Conservation (phyloP, 2,329 filamentous ascomycete species). For the Botryotinia globosa region DNA sequence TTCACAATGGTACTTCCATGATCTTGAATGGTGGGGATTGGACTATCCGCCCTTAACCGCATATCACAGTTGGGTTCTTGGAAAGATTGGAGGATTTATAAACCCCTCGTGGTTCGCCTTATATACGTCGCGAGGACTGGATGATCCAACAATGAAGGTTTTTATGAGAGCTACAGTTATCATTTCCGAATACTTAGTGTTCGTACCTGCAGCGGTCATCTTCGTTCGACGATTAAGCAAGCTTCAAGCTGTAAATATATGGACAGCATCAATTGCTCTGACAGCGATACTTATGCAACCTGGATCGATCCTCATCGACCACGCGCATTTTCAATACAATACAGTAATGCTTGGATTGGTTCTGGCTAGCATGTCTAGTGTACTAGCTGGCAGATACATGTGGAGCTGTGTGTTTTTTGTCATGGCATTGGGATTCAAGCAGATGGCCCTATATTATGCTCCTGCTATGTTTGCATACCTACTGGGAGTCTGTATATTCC, state of each 20-base stretch:
- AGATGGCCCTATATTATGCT: slow-evolving; percentile 98
- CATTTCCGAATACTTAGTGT: slow-evolving; percentile 85
- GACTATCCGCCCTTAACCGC: slow-evolving; percentile 97
- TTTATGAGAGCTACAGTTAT: slow-evolving; percentile 95
- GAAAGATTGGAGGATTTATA: slow-evolving; percentile 77
- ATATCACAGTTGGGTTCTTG: slow-evolving; percentile 96
- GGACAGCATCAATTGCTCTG: slow-evolving; percentile 81
- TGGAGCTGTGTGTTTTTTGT: slow-evolving; percentile 96
- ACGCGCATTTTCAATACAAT: slow-evolving; percentile 97
- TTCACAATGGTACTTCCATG: slow-evolving; percentile 97
- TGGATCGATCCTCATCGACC: slow-evolving; percentile 84
- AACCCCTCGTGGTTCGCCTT: slow-evolving; percentile 86
- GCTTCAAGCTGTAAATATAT: slow-evolving; percentile 71
- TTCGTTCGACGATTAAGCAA: slow-evolving; percentile 81
- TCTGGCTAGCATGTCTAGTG: slow-evolving; percentile 81
- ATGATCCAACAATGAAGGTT: slow-evolving; percentile 78
- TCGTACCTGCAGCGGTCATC: slow-evolving; percentile 79
- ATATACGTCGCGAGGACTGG: slow-evolving; percentile 74
- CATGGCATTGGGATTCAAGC: slow-evolving; percentile 91
- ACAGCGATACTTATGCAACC: slow-evolving; percentile 92
- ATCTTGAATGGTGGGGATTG: slow-evolving; percentile 94
- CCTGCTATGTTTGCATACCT: slow-evolving; percentile 90
- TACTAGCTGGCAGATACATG: slow-evolving; percentile 77
- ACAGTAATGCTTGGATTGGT: slow-evolving; percentile 96
- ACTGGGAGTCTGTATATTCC: slow-evolving; percentile 79